These are phyloP conservation scores for Trichaptum fuscoviolaceum DNA, from an alignment of 768 basidiomycete genomes.

Conservation along the genomic window DNA sequence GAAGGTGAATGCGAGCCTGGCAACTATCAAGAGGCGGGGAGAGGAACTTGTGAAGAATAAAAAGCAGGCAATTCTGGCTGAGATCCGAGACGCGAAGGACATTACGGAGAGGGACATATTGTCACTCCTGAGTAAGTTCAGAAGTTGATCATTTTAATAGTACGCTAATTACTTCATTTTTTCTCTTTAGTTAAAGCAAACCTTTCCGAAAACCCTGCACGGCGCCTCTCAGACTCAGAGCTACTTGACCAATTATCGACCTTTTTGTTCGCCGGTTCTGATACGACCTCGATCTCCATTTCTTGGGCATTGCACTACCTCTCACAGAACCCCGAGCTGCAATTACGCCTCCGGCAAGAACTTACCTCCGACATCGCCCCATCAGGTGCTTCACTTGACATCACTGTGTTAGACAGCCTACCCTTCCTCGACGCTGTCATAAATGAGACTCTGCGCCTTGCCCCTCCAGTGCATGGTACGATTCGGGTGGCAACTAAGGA, in stretches of 20 bases:
- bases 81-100: constrained; percentile 26
- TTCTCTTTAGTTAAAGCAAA: constrained; percentile 51
- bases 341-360: constrained; percentile 53
- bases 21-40: constrained; percentile 36
- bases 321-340: constrained; percentile 46
- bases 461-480: constrained; percentile 51
- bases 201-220: constrained; percentile 37
- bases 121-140: constrained; percentile 39
- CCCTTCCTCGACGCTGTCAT: constrained; percentile 54
- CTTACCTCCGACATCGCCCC: constrained; percentile 18
- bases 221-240: constrained; percentile 52
- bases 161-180: background rate
- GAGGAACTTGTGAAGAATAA: constrained; percentile 39
- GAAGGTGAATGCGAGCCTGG: constrained; percentile 32
- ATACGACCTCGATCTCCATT: constrained; percentile 51
- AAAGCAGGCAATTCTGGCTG: constrained; percentile 31
- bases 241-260: constrained; percentile 62
- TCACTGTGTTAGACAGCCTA: constrained; percentile 32
- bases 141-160: background rate
- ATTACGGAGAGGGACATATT: constrained; percentile 42
- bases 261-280: constrained; percentile 60
- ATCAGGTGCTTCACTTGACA: constrained; percentile 19
- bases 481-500: constrained; percentile 50
- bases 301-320: constrained; percentile 57
- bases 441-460: constrained; percentile 51